Conservation (phyloP, 1,284 basidiomycete species). For the Moesziomyces parantarcticus region DNA sequence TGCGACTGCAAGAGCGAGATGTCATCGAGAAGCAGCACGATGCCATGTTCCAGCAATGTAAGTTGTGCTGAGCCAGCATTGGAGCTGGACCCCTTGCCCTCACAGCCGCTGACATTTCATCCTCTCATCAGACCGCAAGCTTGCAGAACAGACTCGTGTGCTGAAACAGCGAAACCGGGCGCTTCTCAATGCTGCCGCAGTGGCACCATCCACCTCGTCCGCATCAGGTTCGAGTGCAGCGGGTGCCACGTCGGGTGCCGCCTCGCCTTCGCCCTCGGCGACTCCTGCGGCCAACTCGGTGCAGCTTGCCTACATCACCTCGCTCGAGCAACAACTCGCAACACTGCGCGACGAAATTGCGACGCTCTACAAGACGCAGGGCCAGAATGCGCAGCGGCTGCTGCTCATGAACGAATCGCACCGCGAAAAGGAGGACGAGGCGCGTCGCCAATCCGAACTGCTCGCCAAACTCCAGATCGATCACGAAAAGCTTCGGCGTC, state of each 20-base stretch:
- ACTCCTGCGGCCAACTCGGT: constrained; percentile 74
- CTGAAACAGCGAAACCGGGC: constrained; percentile 51
- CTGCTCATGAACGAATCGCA: constrained; percentile 92
- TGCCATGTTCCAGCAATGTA: constrained; percentile 46
- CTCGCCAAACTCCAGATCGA: constrained; percentile 80
- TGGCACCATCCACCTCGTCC: constrained; percentile 15
- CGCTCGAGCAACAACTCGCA: constrained; percentile 91
- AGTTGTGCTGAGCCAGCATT: constrained; percentile 11
- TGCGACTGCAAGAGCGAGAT: constrained; percentile 56
- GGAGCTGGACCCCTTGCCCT: too few species aligned
- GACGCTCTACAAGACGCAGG: constrained; percentile 93
- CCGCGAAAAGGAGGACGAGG: constrained; percentile 86
- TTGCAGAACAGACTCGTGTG: constrained; percentile 42
- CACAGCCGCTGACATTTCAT: constrained; percentile 2
- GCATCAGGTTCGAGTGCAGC: constrained; percentile 8
- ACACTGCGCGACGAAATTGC: constrained; percentile 88
- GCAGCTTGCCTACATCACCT: constrained; percentile 84
- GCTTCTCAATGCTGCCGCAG: constrained; percentile 41
- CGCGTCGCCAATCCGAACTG: constrained; percentile 80
- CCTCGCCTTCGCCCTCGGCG: constrained; percentile 7
- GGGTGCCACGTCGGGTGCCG: constrained; percentile 4
- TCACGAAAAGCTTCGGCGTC: constrained; percentile 72
- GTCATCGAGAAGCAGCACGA: constrained; percentile 53
- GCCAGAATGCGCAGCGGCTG: constrained; percentile 90
- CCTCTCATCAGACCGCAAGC: constrained; percentile 31